Evolutionary conservation across 2,329 filamentous ascomycete species (phyloP).

Genomic region (Dothideomycetes sp.): DNA sequence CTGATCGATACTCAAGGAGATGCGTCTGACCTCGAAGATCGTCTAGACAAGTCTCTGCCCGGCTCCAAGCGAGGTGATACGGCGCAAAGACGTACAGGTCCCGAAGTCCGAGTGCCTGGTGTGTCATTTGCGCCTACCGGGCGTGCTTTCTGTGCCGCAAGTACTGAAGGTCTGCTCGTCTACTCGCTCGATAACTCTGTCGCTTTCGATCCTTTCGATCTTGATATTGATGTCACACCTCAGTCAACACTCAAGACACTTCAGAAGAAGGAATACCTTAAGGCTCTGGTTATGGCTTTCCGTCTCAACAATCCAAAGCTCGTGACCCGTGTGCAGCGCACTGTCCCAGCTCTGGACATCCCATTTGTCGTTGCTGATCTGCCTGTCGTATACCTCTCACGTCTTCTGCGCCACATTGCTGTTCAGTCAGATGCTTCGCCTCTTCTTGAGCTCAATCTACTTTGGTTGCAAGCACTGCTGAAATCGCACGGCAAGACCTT

Average conservation of each 20-base stretch:
- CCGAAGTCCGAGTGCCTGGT: constrained; percentile 75
- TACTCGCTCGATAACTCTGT: constrained; percentile 81
- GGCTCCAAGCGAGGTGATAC: constrained; percentile 84
- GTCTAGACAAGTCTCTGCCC: constrained; percentile 68
- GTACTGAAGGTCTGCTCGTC: constrained; percentile 85
- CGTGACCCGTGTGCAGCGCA: constrained; percentile 77
- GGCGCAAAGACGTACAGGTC: constrained; percentile 62
- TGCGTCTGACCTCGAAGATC: constrained; percentile 78
- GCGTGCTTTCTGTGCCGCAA: constrained; percentile 84
- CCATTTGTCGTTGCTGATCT: constrained; percentile 67
- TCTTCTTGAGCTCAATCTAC: constrained; percentile 86
- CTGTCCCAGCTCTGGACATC: constrained; percentile 66
- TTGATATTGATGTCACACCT: constrained; percentile 89
- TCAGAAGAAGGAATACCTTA: constrained; percentile 71
- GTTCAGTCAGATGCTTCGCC: constrained; percentile 81
- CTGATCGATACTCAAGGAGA: constrained; percentile 85
- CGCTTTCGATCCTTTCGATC: constrained; percentile 90
- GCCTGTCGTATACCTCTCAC: constrained; percentile 76
- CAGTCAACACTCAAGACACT: constrained; percentile 60
- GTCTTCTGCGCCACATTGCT: constrained; percentile 78
- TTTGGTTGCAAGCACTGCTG: constrained; percentile 79
- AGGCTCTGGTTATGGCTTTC: constrained; percentile 94
- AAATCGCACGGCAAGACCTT: constrained; percentile 79
- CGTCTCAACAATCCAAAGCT: constrained; percentile 79
- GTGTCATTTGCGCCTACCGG: constrained; percentile 85